Base-by-base conservation (phyloP, 1,139 yeast genomes). In the Suhomyces guaymorum region DNA sequence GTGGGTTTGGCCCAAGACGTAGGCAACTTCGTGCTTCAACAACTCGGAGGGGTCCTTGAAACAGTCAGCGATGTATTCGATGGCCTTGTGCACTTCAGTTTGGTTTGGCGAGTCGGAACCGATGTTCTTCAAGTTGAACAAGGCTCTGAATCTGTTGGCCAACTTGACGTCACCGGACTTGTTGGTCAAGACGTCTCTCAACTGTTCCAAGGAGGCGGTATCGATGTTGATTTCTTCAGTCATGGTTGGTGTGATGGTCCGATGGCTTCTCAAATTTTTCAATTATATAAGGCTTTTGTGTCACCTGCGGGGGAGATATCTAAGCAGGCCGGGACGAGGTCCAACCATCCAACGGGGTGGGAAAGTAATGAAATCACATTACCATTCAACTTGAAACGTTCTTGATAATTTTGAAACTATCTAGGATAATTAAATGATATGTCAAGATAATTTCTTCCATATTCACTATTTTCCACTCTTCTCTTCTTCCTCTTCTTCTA, bases 1-100 rank as follows among this genome's bases (percentile, higher is more conserved):
- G 55, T 84, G 81, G 33, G 97, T 89, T 63, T 94, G 99, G 27
- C 99, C 99, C 45, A 94, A 70, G n/a, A 92, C 97, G 53, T 94
- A 94, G 5, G 98, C 98, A 37, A 92, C 95, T 63, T 94, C 99
- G 58, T 94, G 99, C 66, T 94, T 94, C 56, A 94, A 73, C 37
- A 94, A 75, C 63, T 94, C 98, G n/a, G 95, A 83, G 39, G 78
- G 78, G 55, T 88, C 97, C 27, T 60, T 52, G 57, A 94, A 94
- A 38, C 82, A 72, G 49, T 81, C 92, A 30, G 92, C 86, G 46
- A 94, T 90, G 66, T 87, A 85, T 37, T 82, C 78, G 37, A 92
- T 78, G 35, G 98, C 98, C 39, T 51, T 64, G 29, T 61, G 54
- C 6, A 73, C 73, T 41, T 75, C 75, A 37, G 67, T 69, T 33